These are phyloP conservation scores for Boletus fagicola DNA, from an alignment of 768 basidiomycete species.

Conservation along the genomic window DNA sequence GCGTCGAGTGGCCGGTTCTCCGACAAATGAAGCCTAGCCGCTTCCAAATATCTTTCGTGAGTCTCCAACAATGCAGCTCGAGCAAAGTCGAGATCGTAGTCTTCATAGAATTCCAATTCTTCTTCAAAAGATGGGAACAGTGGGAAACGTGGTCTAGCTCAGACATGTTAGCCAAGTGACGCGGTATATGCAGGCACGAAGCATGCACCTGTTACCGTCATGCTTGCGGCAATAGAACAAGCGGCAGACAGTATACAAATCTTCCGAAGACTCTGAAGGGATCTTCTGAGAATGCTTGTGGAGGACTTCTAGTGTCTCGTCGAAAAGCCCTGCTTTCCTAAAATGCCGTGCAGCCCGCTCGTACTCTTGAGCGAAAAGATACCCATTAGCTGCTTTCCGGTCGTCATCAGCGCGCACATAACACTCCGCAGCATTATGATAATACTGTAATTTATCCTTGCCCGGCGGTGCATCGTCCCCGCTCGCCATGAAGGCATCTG, in stretches of 20 bases:
- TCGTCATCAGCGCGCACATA: slow-evolving; percentile 41
- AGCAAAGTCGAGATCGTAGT: slow-evolving; percentile 40
- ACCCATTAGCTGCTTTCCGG: slow-evolving; percentile 44
- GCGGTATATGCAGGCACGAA: background rate
- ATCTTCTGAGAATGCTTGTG: slow-evolving; percentile 35
- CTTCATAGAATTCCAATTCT: slow-evolving; percentile 44
- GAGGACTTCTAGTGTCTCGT: slow-evolving; percentile 51
- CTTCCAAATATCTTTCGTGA: slow-evolving; percentile 48
- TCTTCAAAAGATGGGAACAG: slow-evolving; percentile 55
- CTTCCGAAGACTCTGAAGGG: slow-evolving; percentile 26
- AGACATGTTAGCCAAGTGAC: background rate
- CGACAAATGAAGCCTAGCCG: slow-evolving; percentile 49
- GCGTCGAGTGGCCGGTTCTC: slow-evolving; percentile 50
- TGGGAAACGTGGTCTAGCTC: slow-evolving; percentile 42
- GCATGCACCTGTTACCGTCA: slow-evolving; percentile 21
- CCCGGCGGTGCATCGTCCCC: slow-evolving; percentile 28
- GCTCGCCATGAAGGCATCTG: slow-evolving; percentile 47
- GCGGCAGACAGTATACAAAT: slow-evolving; percentile 45
- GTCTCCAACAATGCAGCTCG: slow-evolving; percentile 44
- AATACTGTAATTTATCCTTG: slow-evolving; percentile 35
- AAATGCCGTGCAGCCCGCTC: slow-evolving; percentile 45
- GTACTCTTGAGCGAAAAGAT: slow-evolving; percentile 42
- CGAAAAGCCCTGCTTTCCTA: slow-evolving; percentile 49
- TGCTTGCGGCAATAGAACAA: slow-evolving; percentile 42
- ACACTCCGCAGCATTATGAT: slow-evolving; percentile 34